Percentiles rank a stretch among this genome's conserved stretches.
These are phyloP conservation scores for Ogataea haglerorum DNA, from an alignment of 805 yeast species.

Conservation along the genomic window DNA sequence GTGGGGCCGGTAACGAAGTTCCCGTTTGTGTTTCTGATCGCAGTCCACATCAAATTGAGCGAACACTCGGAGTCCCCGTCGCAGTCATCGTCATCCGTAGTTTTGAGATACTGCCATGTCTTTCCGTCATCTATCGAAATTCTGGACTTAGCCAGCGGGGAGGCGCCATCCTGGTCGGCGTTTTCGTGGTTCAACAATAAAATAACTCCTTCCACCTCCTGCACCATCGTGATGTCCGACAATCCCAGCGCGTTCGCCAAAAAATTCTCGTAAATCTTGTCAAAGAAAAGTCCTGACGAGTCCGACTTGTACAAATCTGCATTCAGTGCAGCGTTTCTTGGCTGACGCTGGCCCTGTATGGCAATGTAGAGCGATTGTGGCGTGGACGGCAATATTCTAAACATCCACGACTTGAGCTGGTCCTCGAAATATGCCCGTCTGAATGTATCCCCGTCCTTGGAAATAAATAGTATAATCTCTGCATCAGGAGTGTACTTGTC, in stretches of 20 bases:
- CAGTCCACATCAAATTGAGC: conserved; percentile 36
- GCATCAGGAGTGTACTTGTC: conserved; percentile 43
- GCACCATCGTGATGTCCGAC: conserved; percentile 41
- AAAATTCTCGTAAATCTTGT: conserved; percentile 39
- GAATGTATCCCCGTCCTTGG: conserved; percentile 45
- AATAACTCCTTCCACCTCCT: conserved; percentile 60
- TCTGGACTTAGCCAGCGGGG: conserved; percentile 30
- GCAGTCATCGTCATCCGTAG: conserved; percentile 44
- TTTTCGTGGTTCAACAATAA: conserved; percentile 36
- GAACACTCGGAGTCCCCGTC: conserved; percentile 47
- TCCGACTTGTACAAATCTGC: conserved; percentile 49
- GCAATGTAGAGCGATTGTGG: conserved; percentile 40
- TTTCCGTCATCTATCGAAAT: conserved; percentile 52
- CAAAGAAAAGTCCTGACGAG: conserved; percentile 55
- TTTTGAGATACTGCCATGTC: conserved; percentile 47
- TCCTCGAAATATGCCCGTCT: conserved; percentile 38
- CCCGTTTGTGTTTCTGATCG: conserved; percentile 40
- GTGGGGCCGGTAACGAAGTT: conserved; percentile 48
- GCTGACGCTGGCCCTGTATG: conserved; percentile 27
- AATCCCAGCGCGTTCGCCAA: conserved; percentile 37
- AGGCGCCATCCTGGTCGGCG: conserved; percentile 26
- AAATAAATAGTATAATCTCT: conserved; percentile 39
- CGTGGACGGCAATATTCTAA: conserved; percentile 40
- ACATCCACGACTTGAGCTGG: conserved; percentile 36
- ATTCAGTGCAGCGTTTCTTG: conserved; percentile 12